Evolutionary conservation across 352 stramenopile genomes (phyloP).

Genomic region (Pythium dissimile): DNA sequence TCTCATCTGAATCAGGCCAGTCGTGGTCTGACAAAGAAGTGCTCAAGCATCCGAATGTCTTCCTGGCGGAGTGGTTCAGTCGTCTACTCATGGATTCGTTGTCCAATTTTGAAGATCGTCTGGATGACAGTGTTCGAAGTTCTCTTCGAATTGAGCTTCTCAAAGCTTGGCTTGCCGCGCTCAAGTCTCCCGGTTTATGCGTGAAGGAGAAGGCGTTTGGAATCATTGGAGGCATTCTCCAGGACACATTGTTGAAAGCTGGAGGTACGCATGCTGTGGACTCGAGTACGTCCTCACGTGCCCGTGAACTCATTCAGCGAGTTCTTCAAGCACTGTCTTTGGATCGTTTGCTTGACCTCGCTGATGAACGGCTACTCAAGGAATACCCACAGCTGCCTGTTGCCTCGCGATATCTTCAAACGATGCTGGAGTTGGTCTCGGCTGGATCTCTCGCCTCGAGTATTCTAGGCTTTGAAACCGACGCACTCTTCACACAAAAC

Average conservation of each 20-base stretch:
- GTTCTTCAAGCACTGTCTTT: slow-evolving; percentile 56
- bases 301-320: slow-evolving; percentile 14
- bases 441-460: slow-evolving; percentile 58
- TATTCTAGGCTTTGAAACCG: slow-evolving; percentile 41
- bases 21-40: slow-evolving; percentile 83
- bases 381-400: slow-evolving; percentile 76
- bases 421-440: slow-evolving; percentile 78
- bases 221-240: slow-evolving; percentile 71
- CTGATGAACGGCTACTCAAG: slow-evolving; percentile 69
- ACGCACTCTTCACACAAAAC: slow-evolving; percentile 49
- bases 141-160: slow-evolving; percentile 63
- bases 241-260: slow-evolving; percentile 68
- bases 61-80: slow-evolving; percentile 84
- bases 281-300: background rate
- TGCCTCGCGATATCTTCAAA: slow-evolving; percentile 83
- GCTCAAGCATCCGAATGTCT: slow-evolving; percentile 80
- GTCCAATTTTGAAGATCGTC: slow-evolving; percentile 33
- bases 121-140: slow-evolving; percentile 41
- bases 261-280: background rate
- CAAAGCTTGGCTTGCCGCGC: slow-evolving; percentile 72
- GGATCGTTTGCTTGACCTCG: slow-evolving; percentile 64
- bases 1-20: slow-evolving; percentile 61
- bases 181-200: slow-evolving; percentile 83
- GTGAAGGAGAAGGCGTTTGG: slow-evolving; percentile 85
- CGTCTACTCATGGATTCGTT: slow-evolving; percentile 66